Conservation (phyloP, 176 grass and related monocot genomes). For the Puccinellia tenuiflora region DNA sequence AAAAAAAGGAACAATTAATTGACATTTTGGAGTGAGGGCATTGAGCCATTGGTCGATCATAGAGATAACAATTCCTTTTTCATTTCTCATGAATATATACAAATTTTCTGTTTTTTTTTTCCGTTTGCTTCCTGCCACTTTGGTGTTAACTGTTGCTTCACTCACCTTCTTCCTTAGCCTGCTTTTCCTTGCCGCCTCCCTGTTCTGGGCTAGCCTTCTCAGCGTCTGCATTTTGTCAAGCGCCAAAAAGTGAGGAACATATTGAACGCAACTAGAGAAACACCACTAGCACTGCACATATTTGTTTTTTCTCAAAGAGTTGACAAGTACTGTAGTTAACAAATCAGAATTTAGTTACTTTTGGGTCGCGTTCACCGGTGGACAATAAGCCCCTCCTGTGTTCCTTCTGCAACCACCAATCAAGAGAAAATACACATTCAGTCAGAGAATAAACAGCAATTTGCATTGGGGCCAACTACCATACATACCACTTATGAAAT, state of each 20-base stretch:
- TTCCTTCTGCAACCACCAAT: constrained; percentile 59
- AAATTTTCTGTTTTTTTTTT: background rate
- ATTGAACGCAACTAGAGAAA: background rate
- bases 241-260: background rate
- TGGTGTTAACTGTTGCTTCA: constrained; percentile 16
- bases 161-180: constrained; percentile 90
- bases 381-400: constrained; percentile 54
- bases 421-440: background rate
- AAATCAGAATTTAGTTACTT: constrained; percentile 44
- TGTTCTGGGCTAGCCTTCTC: constrained; percentile 97
- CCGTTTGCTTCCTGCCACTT: background rate
- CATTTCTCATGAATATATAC: background rate
- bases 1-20: background rate
- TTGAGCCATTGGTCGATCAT: background rate
- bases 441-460: background rate
- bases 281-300: background rate
- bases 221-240: constrained; percentile 47
- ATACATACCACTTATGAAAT: background rate
- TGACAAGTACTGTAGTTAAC: background rate
- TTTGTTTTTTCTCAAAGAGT: background rate
- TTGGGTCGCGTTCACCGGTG: constrained; percentile 67
- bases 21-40: background rate
- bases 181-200: constrained; percentile 96
- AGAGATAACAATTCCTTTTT: background rate
- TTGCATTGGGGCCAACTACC: background rate